Evolutionary conservation across 768 basidiomycete species (phyloP), one percentile per base, ranked within the genome.

Genomic region (Strobilomyces confusus): DNA sequence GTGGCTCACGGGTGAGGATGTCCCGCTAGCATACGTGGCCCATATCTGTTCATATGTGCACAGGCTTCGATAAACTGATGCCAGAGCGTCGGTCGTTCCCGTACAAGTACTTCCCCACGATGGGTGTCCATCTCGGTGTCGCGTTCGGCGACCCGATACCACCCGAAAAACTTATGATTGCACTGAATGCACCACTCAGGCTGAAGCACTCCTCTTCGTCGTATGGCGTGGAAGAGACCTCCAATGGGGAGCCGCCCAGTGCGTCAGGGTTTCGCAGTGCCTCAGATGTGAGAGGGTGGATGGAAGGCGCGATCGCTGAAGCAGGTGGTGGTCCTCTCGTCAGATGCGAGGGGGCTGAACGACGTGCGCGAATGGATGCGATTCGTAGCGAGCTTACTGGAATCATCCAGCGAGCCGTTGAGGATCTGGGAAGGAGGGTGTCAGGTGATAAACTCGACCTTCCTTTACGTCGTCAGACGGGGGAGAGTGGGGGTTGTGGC

Each of bases 1-100:
- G 79, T 98, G 92, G 92, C 74, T 98, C 13, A 86, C 88, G n/a
- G 86, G 87, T 80, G 48, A n/a, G 73, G 53, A 41, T 42, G 11
- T 26, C 29, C 9, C 15, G 33, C 33, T 9, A 20, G 17, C 3
- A 14, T 14, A 6, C 25, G n/a, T 49, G 7, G 48, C 5, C 12
- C 11, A 6, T 22, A 30, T 45, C 41, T 46, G 3, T 47, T 12
- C 15, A 36, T 33, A 20, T 13, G 29, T 41, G 11, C 37, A 49
- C 58, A 86, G 85, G 86, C 4, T 97, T 95, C 59, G 90, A 98
- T 63, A 76, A 82, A 57, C 74, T 97, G 17, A 95, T 98, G 93
- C 90, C 92, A 40, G 93, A 92, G 69, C 82, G 85, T 29, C 83
- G 94, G 19, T 61, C 74, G 2, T 86, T 81, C 61, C 93, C 92